Base-by-base conservation (phyloP, 2,329 filamentous ascomycete species). In the Exophiala mesophila region DNA sequence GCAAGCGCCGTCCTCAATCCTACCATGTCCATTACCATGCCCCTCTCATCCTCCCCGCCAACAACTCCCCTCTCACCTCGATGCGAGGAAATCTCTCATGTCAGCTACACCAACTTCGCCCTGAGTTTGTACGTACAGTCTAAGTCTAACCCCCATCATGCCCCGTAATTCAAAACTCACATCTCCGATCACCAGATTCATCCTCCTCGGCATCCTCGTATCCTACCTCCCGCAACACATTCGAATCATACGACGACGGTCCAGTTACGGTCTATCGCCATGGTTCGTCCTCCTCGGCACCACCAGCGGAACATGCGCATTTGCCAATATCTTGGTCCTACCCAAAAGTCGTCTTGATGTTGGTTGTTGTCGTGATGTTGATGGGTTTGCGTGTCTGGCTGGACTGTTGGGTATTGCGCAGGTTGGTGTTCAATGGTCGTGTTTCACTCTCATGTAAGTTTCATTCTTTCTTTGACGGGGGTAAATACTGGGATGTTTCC, bases 181-280 rank as follows among this genome's bases (percentile, higher is more conserved):
- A 24, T 8, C 16, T 24, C 17, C 13, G 12, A 7, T 10, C 24
- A 17, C 3, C 35, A 78, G 76, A 49, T 65, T 94, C 57, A 87
- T 97, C 55, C 73, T 97, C 49, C 62, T 94, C 55, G 90, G 90
- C 44, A 89, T 97, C 57, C 73, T 96, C 49, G 69, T 94, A 45
- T 97, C 90, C 23, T 98, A 98, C 68, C 76, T 97, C 2, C 92
- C 92, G 1, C 92, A 98, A 63, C 90, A 97, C 66, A 78, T 84
- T 63, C 88, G 92, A 58, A 97, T 98, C 66, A 86, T 95, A 55
- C 73, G 77, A 29, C 80, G 88, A 41, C 79, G 82, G 48, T 92
- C 87, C 10, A 94, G 90, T 16, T 90, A 94, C 63, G 92, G 92
- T 49, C 89, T 98, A 49, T 96, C 89, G 20, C 90, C 92, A 6